Conservation (phyloP, 2,329 filamentous ascomycete genomes). For the Neofusicoccum kwambonambiense region DNA sequence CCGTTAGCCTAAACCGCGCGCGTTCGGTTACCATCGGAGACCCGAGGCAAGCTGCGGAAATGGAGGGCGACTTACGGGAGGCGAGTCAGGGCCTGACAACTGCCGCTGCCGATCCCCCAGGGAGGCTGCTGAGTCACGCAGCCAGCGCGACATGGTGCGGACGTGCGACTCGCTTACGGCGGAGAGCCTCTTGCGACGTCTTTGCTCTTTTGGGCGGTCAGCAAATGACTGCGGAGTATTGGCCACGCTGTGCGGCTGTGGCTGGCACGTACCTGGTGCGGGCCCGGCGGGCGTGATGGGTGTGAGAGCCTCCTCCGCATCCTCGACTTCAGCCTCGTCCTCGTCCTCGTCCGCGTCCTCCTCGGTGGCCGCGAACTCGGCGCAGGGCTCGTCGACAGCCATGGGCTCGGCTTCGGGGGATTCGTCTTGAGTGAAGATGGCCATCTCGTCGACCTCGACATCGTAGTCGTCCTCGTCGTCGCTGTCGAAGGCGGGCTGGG, state of each 20-base stretch:
- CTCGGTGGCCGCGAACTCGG: not conserved
- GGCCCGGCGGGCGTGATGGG: not conserved
- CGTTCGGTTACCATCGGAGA: not conserved
- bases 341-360: not conserved
- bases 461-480: not conserved
- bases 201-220: not conserved
- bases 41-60: not conserved
- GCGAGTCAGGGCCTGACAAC: not conserved
- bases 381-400: conserved; percentile 1
- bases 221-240: not conserved
- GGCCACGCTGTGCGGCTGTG: not conserved
- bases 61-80: not conserved
- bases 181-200: conserved; percentile 1
- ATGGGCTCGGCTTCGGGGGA: not conserved
- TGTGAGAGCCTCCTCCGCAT: not conserved
- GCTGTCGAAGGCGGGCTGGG: not conserved
- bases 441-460: not conserved
- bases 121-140: conserved; percentile 8
- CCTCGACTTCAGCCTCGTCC: not conserved
- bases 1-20: not conserved
- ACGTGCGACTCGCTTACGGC: conserved; percentile 12
- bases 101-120: conserved; percentile 15
- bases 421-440: not conserved
- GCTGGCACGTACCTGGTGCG: not conserved
- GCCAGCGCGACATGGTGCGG: conserved; percentile 17